These are phyloP conservation scores for Psidium friedrichsthalianum DNA, from an alignment of 345 rosid species.

Conservation along the genomic window DNA sequence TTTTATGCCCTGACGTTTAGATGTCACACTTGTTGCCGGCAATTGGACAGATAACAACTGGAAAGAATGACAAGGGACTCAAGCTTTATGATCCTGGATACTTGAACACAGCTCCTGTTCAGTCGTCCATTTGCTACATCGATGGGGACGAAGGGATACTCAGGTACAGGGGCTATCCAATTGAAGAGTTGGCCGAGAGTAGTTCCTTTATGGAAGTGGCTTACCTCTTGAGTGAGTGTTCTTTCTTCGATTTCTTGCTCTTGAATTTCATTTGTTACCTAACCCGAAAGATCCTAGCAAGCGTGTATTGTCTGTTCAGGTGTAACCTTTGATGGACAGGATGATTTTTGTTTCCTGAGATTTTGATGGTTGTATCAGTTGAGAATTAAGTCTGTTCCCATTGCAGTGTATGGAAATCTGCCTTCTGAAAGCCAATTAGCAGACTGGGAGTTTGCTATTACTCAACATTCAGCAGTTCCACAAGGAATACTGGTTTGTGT, in stretches of 20 bases:
- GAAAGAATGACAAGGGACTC: conserved; percentile 71
- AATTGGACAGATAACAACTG: conserved; percentile 43
- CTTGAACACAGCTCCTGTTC: conserved; percentile 88
- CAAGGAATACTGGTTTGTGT: conserved; percentile 68
- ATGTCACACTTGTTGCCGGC: not conserved
- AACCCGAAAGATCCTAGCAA: not conserved
- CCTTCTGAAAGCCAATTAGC: conserved; percentile 75
- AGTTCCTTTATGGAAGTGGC: conserved; percentile 71
- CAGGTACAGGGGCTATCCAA: conserved; percentile 77
- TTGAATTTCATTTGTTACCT: not conserved
- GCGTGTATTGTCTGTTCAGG: not conserved
- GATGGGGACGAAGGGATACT: conserved; percentile 94
- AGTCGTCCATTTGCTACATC: conserved; percentile 73
- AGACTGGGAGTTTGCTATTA: conserved; percentile 90
- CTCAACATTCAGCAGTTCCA: conserved; percentile 97
- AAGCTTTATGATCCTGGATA: conserved; percentile 91
- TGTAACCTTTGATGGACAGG: not conserved
- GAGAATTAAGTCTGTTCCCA: not conserved
- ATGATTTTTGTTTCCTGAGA: not conserved
- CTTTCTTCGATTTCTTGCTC: not conserved
- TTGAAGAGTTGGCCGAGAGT: conserved; percentile 73
- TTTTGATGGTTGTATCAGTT: not conserved
- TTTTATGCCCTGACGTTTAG: not conserved
- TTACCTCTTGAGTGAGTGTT: conserved; percentile 49
- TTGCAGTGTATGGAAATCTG: conserved; percentile 80